A percentile compares a stretch with the other conserved stretches of the same genome.
These are phyloP conservation scores for Curvularia sp. DNA, from an alignment of 2,329 filamentous ascomycete species.

Conservation along the genomic window DNA sequence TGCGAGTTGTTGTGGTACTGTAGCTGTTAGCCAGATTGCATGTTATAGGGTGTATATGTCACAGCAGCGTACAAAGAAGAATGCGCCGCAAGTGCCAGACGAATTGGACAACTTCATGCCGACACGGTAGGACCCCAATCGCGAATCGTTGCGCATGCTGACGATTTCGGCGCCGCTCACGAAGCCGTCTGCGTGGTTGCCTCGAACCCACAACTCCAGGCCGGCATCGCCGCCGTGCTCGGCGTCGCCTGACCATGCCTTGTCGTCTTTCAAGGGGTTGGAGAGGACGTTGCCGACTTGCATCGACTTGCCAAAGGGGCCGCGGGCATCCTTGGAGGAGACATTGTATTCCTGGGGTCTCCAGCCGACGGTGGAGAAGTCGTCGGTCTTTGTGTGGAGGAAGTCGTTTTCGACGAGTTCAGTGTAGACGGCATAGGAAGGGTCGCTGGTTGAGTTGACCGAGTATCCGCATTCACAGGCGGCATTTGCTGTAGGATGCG, in stretches of 20 bases:
- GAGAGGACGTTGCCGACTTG: constrained; percentile 63
- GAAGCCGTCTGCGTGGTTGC: constrained; percentile 55
- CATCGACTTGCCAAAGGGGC: constrained; percentile 71
- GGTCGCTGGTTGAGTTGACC: constrained; percentile 56
- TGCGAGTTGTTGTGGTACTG: constrained; percentile 80
- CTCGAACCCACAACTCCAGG: constrained; percentile 50
- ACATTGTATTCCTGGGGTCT: constrained; percentile 71
- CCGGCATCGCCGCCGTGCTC: constrained; percentile 53
- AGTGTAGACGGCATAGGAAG: constrained; percentile 64
- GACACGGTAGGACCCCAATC: constrained; percentile 74
- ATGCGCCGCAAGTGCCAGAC: constrained; percentile 75
- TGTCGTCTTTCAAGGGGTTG: constrained; percentile 57
- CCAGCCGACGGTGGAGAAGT: constrained; percentile 64
- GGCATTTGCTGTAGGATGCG: constrained; percentile 45
- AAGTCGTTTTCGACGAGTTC: constrained; percentile 78
- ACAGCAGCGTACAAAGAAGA: constrained; percentile 71
- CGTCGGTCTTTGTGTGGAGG: constrained; percentile 60
- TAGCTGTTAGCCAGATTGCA: constrained; percentile 17
- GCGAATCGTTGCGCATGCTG: constrained; percentile 65
- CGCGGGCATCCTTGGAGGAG: constrained; percentile 63
- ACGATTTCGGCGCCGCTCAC: constrained; percentile 71
- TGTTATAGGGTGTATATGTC: neutral
- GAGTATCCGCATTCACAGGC: constrained; percentile 78
- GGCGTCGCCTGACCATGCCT: constrained; percentile 56
- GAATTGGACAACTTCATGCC: constrained; percentile 69